Evolutionary conservation across 805 yeast genomes (phyloP), one percentile per base, ranked within the genome.

Genomic region (Kodamaea nitidulidarum): DNA sequence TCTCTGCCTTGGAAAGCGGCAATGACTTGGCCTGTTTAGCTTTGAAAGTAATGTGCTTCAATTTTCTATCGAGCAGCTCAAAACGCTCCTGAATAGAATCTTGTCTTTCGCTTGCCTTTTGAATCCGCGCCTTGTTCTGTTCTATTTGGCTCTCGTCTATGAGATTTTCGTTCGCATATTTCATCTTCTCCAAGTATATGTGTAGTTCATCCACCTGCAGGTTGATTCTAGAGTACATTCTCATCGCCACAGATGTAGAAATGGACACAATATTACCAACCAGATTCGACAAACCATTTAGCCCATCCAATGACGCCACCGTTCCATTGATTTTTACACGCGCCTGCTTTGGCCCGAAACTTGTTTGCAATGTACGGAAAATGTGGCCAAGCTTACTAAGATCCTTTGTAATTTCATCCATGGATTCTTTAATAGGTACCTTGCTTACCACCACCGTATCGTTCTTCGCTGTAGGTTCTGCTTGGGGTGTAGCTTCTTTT

Each of bases 1-100:
- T 55, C 41, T 68, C 74, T 15, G 60, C 55, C 1, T 48, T 41
- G 1, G 71, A 62, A 18, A 68, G 47, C 5, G 71, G 70, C 10
- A 63, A 47, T 4, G 53, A 39, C 14, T 43, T 50, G 4, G 44
- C 39, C 15, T 49, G 48, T 24, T 49, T 59, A 9, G 50, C 32
- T 25, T 48, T 45, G 29, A 56, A 59, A 3, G 61, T 47, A n/a
- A 56, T 47, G 3, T 47, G 41, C 4, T 50, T 44, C 5, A 65
- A 39, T 30, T 47, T 54, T 3, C 35, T 38, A 26, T 62, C 61
- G 12, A 65, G 36, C 3, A 27, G 22, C 2, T 44, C 36, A 10
- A 52, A 41, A 39, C 58, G 58, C 6, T 38, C 38, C 9, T 53
- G 44, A 15, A 65, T 45, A 9, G 40, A 29, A 1, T 38, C 47